Conservation (phyloP, 495 filamentous ascomycete genomes). For the Pyrenopolyporus hunteri region DNA sequence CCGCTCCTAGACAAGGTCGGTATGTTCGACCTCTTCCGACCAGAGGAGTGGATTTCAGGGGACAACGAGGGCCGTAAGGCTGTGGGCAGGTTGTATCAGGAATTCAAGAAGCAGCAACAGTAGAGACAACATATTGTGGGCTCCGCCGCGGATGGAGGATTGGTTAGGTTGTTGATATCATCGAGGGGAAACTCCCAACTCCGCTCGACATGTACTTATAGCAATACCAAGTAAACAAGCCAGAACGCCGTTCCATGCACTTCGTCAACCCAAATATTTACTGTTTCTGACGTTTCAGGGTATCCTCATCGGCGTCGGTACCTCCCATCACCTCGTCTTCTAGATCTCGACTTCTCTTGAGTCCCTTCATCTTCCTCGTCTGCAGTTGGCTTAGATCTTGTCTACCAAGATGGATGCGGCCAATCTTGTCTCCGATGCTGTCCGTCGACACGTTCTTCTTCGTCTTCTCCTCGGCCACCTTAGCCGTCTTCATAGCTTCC, state of each 20-base stretch:
- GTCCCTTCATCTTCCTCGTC: slow-evolving; percentile 98
- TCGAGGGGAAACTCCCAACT: slow-evolving; percentile 34
- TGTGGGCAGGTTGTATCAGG: slow-evolving; percentile 31
- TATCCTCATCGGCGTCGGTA: slow-evolving; percentile 23
- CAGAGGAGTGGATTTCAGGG: slow-evolving; percentile 37
- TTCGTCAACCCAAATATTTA: slow-evolving; percentile 4
- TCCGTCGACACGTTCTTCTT: slow-evolving; percentile 98
- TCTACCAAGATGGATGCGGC: slow-evolving; percentile 88
- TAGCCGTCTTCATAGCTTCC: slow-evolving; percentile 87
- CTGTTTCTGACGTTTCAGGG: slow-evolving; percentile 36
- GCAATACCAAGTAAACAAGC: slow-evolving; percentile 13
- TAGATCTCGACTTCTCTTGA: slow-evolving; percentile 77
- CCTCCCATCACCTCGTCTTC: slow-evolving; percentile 48
- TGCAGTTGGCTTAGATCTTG: slow-evolving; percentile 88
- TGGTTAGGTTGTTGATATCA: slow-evolving; percentile 14
- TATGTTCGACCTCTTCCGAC: slow-evolving; percentile 36
- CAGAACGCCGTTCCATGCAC: slow-evolving; percentile 28
- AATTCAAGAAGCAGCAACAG: slow-evolving; percentile 26
- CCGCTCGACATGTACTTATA: slow-evolving; percentile 12
- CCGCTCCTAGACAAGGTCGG: slow-evolving; percentile 35
- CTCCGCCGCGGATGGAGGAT: not conserved
- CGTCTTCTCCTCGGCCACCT: slow-evolving; percentile 71
- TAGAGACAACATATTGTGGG: not conserved
- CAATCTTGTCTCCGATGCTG: slow-evolving; percentile 92
- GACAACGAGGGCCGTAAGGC: slow-evolving; percentile 31